These are phyloP conservation scores for Celoporthe dispersa DNA, from an alignment of 2,329 filamentous ascomycete species.

Conservation along the genomic window DNA sequence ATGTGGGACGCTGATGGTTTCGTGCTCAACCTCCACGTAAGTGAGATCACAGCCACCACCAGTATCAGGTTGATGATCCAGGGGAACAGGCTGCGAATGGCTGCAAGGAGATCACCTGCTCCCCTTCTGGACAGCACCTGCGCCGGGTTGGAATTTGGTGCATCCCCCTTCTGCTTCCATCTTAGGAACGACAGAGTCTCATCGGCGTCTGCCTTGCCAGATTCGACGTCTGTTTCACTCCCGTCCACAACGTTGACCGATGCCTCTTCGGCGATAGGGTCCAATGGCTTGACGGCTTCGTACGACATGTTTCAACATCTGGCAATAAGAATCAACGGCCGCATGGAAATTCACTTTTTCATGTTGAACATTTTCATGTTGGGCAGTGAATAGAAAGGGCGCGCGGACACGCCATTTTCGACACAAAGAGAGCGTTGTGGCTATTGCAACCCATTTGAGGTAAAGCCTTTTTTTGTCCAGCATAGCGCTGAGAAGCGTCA, in stretches of 20 bases:
- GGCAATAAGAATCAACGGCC: background rate
- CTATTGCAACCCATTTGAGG: conserved; percentile 17
- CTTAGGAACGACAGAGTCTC: conserved; percentile 14
- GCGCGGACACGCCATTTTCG: background rate
- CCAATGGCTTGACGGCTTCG: conserved; percentile 1
- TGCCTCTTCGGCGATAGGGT: background rate
- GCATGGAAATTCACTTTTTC: background rate
- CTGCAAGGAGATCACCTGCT: background rate
- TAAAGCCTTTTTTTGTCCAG: background rate
- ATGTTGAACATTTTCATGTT: background rate
- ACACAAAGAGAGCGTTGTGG: conserved; percentile 1
- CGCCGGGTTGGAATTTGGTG: conserved; percentile 1
- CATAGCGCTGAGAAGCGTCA: background rate
- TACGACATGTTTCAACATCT: background rate
- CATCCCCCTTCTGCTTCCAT: conserved; percentile 9
- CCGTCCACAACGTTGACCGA: background rate
- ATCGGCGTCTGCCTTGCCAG: background rate
- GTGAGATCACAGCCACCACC: background rate
- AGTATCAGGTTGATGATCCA: conserved; percentile 18
- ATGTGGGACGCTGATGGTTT: background rate
- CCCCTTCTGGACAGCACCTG: background rate
- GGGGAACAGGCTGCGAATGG: background rate
- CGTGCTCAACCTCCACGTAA: background rate
- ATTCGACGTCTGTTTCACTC: conserved; percentile 10
- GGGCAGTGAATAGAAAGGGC: background rate